phyloP scores from a whole-genome alignment of 257 asterid species.

The Solanum microdontum region DNA sequence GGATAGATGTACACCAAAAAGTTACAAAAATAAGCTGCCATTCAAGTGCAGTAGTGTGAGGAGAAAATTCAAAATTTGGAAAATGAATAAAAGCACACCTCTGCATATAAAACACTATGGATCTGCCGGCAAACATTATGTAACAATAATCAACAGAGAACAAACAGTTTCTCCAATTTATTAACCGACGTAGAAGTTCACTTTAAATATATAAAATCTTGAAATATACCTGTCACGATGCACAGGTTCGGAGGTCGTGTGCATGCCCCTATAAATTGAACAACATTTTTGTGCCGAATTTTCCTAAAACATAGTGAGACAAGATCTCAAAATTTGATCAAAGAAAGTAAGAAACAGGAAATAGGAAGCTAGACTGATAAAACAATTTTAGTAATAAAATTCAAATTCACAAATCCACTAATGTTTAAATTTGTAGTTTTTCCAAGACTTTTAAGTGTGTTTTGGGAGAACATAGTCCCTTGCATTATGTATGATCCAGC shows the following conservation, averaged over 20 bases:
- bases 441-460: not conserved
- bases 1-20: not conserved
- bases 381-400: not conserved
- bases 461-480: not conserved
- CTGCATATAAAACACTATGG: not conserved
- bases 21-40: not conserved
- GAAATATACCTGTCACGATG: slow-evolving; percentile 33
- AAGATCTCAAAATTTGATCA: not conserved
- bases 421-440: not conserved
- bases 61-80: not conserved
- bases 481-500: not conserved
- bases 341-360: not conserved
- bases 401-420: not conserved
- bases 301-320: slow-evolving; percentile 13
- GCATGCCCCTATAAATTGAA: slow-evolving; percentile 44
- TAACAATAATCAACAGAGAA: not conserved
- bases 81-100: not conserved
- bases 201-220: not conserved
- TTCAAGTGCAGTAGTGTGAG: not conserved
- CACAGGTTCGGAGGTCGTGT: slow-evolving; percentile 36
- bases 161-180: not conserved
- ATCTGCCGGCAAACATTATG: not conserved
- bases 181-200: not conserved
- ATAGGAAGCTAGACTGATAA: not conserved
- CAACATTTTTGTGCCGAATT: slow-evolving; percentile 45